Conservation (phyloP, 495 filamentous ascomycete species). For the Lasiosphaeriaceae sp. region DNA sequence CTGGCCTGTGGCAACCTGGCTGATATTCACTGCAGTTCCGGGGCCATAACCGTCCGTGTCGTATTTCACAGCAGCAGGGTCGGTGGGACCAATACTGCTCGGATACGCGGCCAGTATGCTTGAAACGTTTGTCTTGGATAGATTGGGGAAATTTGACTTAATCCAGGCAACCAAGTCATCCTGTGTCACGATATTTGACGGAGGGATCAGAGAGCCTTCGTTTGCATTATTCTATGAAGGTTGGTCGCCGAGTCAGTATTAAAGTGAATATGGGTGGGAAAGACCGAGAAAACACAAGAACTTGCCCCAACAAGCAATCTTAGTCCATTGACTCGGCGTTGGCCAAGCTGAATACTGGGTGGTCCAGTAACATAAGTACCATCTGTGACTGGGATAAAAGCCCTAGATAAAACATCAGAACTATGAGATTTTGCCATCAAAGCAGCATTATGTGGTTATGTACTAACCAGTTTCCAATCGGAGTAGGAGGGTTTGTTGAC, state of each 20-base stretch:
- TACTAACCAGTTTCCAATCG: slow-evolving; percentile 17
- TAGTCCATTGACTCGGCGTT: slow-evolving; percentile 47
- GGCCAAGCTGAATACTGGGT: slow-evolving; percentile 45
- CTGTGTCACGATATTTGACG: slow-evolving; percentile 44
- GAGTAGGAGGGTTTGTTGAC: slow-evolving; percentile 4
- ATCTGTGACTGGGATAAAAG: slow-evolving; percentile 58
- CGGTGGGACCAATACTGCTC: slow-evolving; percentile 9
- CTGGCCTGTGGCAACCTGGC: slow-evolving; percentile 47
- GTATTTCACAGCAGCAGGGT: slow-evolving; percentile 24
- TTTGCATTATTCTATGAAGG: slow-evolving; percentile 45
- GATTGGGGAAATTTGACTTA: slow-evolving; percentile 37
- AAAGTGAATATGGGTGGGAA: not conserved
- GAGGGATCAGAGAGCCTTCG: slow-evolving; percentile 43
- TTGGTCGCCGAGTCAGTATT: not conserved
- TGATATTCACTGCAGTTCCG: slow-evolving; percentile 44
- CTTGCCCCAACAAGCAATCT: slow-evolving; percentile 45
- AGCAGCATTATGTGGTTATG: not conserved
- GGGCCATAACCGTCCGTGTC: slow-evolving; percentile 38
- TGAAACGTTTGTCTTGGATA: slow-evolving; percentile 39
- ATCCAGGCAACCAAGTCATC: slow-evolving; percentile 41
- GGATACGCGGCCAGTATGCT: slow-evolving; percentile 40
- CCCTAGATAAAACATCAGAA: slow-evolving; percentile 33
- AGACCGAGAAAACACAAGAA: not conserved
- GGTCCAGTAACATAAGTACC: slow-evolving; percentile 47
- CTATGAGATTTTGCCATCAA: no score